Evolutionary conservation across 129 eudicot species (phyloP), one percentile per base, ranked within the genome.

Genomic region (Rutidosis leptorrhynchoides): DNA sequence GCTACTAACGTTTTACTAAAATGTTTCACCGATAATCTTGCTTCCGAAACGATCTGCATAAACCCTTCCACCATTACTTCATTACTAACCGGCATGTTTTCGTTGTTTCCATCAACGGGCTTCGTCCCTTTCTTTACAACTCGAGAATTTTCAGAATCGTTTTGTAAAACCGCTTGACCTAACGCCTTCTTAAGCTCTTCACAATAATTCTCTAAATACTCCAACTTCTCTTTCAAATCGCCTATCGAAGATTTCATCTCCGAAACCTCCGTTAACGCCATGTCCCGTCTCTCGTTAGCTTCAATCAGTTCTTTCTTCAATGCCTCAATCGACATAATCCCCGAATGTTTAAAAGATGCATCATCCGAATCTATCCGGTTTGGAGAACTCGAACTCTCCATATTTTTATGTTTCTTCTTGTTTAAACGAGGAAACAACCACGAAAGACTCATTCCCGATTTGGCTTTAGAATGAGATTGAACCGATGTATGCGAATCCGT

Each of bases 51-150:
- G 26, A 89, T 83, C 57, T 93, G 99, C 78, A 93, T 54, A 73
- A 93, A 93, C 33, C 92, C 96, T 74, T 93, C 99, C 66, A 89
- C 82, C 99, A 89, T 93, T 32, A 59, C 95, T 74, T 93, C 95
- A 7, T 85, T 79, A 14, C 81, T 83, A 21, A 85, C 96, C 5
- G 95, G 85, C 94, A 91, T 83, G 64, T 71, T 72, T 35, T 85
- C 85, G 6, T 37, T 74, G 30, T 26, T 67, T n/a, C 73, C 84
- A 53, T 77, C 80, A 10, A 64, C 11, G 7, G 79, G 58, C 62
- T 73, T 81, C 62, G 70, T 81, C 65, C 73, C 85, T 60, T 68
- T 78, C 22, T 10, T 49, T 4, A 24, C 67, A 17, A 52, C 62
- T 67, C 28, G 69, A 23, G 58, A 12, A 25, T 64, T 22, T 26